Conservation (phyloP, 208 protist species). For the Leptomonas pyrrhocoris region DNA sequence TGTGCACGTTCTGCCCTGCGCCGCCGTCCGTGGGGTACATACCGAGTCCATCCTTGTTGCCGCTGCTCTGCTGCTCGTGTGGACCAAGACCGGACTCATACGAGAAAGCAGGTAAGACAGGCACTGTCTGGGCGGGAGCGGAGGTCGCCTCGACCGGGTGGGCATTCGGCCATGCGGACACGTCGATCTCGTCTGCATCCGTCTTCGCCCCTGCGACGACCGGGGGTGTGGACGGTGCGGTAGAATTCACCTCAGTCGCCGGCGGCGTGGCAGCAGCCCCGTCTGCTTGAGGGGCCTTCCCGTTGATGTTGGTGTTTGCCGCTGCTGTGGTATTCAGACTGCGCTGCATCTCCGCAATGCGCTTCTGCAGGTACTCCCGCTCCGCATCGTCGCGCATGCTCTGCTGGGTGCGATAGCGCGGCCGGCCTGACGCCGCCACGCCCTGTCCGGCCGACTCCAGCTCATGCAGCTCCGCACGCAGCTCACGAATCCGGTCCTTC, state of each 20-base stretch:
- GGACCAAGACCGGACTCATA: too few species aligned
- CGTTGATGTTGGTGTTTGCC: not conserved
- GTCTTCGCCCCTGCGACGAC: not conserved
- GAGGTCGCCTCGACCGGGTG: not conserved
- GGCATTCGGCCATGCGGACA: slow-evolving; percentile 26
- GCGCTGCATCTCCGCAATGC: slow-evolving; percentile 49
- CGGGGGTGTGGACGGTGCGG: not conserved
- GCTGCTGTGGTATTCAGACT: slow-evolving; percentile 26
- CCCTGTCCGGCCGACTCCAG: slow-evolving; percentile 1
- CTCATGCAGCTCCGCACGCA: slow-evolving; percentile 39
- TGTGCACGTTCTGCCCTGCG: not conserved
- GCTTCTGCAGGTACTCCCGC: slow-evolving; percentile 48
- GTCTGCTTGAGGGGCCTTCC: too few species aligned
- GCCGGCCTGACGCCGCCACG: not conserved
- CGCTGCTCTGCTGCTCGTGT: not conserved
- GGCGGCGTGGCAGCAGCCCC: too few species aligned
- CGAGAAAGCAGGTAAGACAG: not conserved
- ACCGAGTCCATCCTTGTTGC: not conserved
- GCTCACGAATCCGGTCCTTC: slow-evolving; percentile 34
- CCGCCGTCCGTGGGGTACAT: not conserved
- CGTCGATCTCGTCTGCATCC: slow-evolving; percentile 15
- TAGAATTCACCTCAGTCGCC: not conserved
- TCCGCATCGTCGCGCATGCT: slow-evolving; percentile 41
- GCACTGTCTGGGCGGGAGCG: not conserved
- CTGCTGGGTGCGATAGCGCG: slow-evolving; percentile 1